Evolutionary conservation across 2,329 filamentous ascomycete species (phyloP), one percentile per base, ranked within the genome.

Genomic region (Chrysoporthe deuterocubensis): DNA sequence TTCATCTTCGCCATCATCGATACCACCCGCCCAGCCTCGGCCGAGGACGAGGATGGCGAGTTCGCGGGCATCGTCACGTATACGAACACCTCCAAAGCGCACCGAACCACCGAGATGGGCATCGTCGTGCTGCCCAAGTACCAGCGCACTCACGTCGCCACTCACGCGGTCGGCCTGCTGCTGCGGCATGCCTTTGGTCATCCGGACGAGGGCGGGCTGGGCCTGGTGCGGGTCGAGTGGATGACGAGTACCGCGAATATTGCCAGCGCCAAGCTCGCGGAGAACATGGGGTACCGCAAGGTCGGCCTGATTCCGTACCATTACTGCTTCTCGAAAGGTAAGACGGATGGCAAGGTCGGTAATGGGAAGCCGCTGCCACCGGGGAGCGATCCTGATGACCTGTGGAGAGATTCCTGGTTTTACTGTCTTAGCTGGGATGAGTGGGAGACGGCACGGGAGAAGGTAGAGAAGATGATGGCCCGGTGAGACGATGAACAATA

Each of bases 121-220:
- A 76, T 82, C 46, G 71, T 77, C 37, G 75, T 76, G 11, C 70
- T 80, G 16, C 78, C 78, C 1, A 44, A 67, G 3, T 79, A 75
- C 65, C 77, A 80, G 57, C 72, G 73, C 42, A 78, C 77, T 6
- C 76, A 79, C 65, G 77, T 81, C 44, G 74, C 74, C 34, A 76
- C 74, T 8, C 75, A 79, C 65, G 73, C 78, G 21, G 73, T 76
- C 16, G 77, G 77, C 4, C 71, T 80, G 34, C 62, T 80, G 67
- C 64, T 80, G 60, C 74, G 75, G 52, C 73, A 76, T 67, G 75
- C 75, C 6, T 69, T 74, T 21, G 56, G 32, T 11, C 34, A 44
- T 3, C 37, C 60, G 1, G 72, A 57, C 9, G 59, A 71, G 9
- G 73, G 73, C 7, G 72, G 74, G 0, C 46, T 75, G 43, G 74